Percentiles rank a stretch among this genome's conserved stretches.
These are phyloP conservation scores for Fusarium redolens DNA, from an alignment of 2,329 filamentous ascomycete genomes.

Conservation along the genomic window DNA sequence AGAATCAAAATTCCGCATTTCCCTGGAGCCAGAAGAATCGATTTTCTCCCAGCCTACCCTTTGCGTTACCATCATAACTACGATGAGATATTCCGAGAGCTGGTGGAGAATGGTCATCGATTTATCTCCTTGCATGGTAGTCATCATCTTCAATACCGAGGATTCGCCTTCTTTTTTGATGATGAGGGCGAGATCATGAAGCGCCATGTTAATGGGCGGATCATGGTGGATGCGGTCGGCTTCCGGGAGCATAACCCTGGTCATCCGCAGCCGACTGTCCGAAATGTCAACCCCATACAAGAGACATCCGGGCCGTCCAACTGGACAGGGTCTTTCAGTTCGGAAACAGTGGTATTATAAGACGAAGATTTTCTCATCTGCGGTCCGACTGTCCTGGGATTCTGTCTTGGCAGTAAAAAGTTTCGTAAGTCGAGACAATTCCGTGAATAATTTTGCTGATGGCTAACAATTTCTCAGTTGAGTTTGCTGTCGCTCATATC, in stretches of 20 bases:
- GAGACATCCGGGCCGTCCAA: not conserved
- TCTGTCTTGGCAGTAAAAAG: too few species aligned
- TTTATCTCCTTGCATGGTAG: not conserved
- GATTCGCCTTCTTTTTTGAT: not conserved
- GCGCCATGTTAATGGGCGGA: not conserved
- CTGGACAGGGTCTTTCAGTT: not conserved
- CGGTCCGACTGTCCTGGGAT: too few species aligned
- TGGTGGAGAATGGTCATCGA: not conserved
- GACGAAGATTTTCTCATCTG: not conserved
- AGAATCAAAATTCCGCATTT: not conserved
- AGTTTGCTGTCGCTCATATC: too few species aligned
- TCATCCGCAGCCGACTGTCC: not conserved
- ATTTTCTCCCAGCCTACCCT: not conserved
- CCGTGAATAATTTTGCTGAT: too few species aligned
- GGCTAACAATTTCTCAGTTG: too few species aligned
- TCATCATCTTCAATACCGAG: not conserved
- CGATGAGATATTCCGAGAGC: not conserved
- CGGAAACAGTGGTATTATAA: not conserved
- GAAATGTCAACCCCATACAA: not conserved
- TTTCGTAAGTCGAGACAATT: too few species aligned
- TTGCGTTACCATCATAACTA: not conserved
- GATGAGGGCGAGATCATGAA: not conserved
- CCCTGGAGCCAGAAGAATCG: not conserved
- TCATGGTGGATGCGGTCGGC: not conserved
- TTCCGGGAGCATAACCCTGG: not conserved